Base-by-base conservation (phyloP, 2,329 filamentous ascomycete genomes). In the Ophiostoma sp. region DNA sequence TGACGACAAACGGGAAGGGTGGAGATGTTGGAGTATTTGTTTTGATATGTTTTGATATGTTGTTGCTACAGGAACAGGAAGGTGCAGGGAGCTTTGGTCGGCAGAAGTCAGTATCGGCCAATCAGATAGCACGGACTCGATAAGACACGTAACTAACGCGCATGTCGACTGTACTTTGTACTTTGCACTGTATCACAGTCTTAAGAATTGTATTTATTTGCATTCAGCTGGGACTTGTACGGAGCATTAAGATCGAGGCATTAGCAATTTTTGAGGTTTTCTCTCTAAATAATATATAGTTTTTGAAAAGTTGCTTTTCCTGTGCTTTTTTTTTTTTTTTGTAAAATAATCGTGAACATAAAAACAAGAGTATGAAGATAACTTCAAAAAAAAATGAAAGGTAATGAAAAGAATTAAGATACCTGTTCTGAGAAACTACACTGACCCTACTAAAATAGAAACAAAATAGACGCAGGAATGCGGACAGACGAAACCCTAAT, bases 1-100 rank as follows among this genome's bases (percentile, higher is more conserved):
- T 60, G 57, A 62, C 57, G 57, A 62, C 57, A 62, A 62, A 62
- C 57, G 57, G 57, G 57, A 62, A 62, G 57, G 52, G 57, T 62
- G 57, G 57, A 62, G 57, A 62, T 62, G 15, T n/a, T 33, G 57
- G 57, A 62, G 57, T 62, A 62, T 62, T 57, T 64, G 68, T 71
- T 71, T 69, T 71, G 70, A 57, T 67, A 33, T 54, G 64, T 13
- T 71, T 69, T 71, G 70, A 60, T 67, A 33, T 54, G 67, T 8
- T 23, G 70, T 71, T 71, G 70, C 70, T 35, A 67, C 31, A 48
- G 44, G 48, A 39, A 71, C 62, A 5, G 35, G 13, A n/a, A 8
- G 20, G 52, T 48, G 44, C 44, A 48, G 62, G 70, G 62, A 36
- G 60, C 33, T 33, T 13, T 20, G 69, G 7, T 15, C 4, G 2